Evolutionary conservation across 2,329 filamentous ascomycete genomes (phyloP), one percentile per base, ranked within the genome.

Genomic region (Camillea tinctor): DNA sequence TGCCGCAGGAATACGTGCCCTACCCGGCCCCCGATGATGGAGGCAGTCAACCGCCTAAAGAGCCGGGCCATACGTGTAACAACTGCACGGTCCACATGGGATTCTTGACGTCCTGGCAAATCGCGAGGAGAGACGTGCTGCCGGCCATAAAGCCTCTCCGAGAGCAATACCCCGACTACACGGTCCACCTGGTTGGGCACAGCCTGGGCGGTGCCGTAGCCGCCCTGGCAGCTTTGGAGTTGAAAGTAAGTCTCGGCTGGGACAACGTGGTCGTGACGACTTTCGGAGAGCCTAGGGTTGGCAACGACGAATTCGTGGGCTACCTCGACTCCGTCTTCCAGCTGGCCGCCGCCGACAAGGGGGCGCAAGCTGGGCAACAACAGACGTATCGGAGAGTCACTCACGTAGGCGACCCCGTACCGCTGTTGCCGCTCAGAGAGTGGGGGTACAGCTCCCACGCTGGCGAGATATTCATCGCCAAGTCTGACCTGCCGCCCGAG

Each of bases 1-100:
- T 94, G 2, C 93, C 93, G 13, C 94, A 98, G 74, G 86, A 91
- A 73, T 99, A 98, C 71, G 85, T 93, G 1, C 93, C 95, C 0
- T 99, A 97, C 72, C 90, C 91, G 1, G 81, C 84, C 1, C 80
- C 81, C 0, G 79, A 80, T 49, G 73, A 80, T 52, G 77, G 74
- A 19, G 73, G 73, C 19, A 71, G 72, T 7, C 66, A 70, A 30
- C 67, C 72, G 6, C 69, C 71, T 21, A 68, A 72, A 53, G 69
- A 76, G 58, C 74, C 75, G n/a, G 72, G 78, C 48, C 80, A 83
- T 22, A 84, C 81, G 66, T 99, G 95, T 75, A 74, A 79, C 6
- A 94, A 97, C 73, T 99, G 95, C 75, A 96, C 91, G 4, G 94
- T 98, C 1, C 95, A 99, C 73, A 88, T 87, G 61, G 95, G 95